phyloP scores from a whole-genome alignment of 371 early-diverging fungal genomes.

The Chytridium lagenaria region DNA sequence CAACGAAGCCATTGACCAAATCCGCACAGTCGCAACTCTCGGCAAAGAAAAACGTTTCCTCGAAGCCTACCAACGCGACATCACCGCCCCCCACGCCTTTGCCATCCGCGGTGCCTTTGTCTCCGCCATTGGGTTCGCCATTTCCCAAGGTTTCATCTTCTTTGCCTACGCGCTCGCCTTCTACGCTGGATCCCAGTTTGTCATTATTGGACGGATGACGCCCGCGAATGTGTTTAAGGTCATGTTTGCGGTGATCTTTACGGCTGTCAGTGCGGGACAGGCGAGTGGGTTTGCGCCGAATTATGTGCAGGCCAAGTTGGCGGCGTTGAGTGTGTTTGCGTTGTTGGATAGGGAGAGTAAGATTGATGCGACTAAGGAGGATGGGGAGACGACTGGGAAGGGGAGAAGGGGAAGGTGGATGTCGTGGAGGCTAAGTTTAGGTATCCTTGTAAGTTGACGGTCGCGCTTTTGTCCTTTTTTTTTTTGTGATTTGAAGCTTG shows the following conservation, averaged over 20 bases:
- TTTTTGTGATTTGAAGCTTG: no score
- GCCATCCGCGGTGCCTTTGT: slow-evolving; percentile 44
- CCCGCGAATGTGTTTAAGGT: slow-evolving; percentile 39
- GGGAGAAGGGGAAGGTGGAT: slow-evolving; percentile 43
- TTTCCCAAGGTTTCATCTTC: slow-evolving; percentile 32
- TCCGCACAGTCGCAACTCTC: slow-evolving; percentile 87
- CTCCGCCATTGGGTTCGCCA: slow-evolving; percentile 43
- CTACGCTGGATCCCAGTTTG: slow-evolving; percentile 48
- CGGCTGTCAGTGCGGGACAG: slow-evolving; percentile 48
- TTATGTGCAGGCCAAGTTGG: slow-evolving; percentile 71
- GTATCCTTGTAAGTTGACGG: slow-evolving; percentile 64
- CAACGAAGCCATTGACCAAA: slow-evolving; percentile 83
- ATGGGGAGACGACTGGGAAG: slow-evolving; percentile 62
- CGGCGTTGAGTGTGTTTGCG: slow-evolving; percentile 79
- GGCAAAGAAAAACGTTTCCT: slow-evolving; percentile 68
- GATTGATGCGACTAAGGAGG: slow-evolving; percentile 66
- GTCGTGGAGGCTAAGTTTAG: slow-evolving; percentile 71
- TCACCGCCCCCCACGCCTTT: slow-evolving; percentile 43
- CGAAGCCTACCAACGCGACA: slow-evolving; percentile 30
- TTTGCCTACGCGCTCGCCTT: slow-evolving; percentile 45
- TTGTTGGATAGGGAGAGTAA: slow-evolving; percentile 72
- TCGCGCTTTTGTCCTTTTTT: neutral
- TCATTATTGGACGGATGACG: slow-evolving; percentile 31
- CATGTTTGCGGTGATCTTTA: slow-evolving; percentile 51
- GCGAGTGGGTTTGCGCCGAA: slow-evolving; percentile 82